Percentiles rank a stretch among this genome's conserved stretches.
Evolutionary conservation across 2,329 filamentous ascomycete species (phyloP).

Genomic region (Lomentospora prolificans): DNA sequence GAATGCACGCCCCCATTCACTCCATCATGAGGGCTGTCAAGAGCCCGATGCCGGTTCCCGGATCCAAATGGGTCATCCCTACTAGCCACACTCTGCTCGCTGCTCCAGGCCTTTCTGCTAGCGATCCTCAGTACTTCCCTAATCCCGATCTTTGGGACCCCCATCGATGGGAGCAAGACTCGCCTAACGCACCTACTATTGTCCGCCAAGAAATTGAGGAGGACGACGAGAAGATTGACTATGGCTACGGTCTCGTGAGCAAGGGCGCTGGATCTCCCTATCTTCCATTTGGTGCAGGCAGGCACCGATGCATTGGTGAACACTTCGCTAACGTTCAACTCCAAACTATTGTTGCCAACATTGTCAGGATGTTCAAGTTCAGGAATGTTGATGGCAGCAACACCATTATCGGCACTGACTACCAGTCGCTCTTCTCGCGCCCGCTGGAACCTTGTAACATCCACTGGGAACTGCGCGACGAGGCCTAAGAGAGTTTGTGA

Average conservation of each 20-base stretch:
- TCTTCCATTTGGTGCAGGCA: conserved; percentile 84
- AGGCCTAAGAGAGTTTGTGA: conserved; percentile 15
- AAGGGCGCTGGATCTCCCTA: conserved; percentile 87
- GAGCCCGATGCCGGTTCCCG: conserved; percentile 72
- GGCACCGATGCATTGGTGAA: conserved; percentile 92
- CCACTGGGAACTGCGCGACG: conserved; percentile 62
- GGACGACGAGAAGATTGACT: conserved; percentile 74
- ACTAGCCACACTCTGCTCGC: conserved; percentile 72
- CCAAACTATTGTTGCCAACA: conserved; percentile 68
- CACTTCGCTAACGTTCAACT: conserved; percentile 93
- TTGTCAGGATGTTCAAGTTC: conserved; percentile 74
- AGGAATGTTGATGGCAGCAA: conserved; percentile 62
- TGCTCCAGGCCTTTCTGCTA: conserved; percentile 71
- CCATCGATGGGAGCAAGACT: conserved; percentile 73
- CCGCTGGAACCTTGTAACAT: conserved; percentile 63
- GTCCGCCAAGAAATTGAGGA: conserved; percentile 38
- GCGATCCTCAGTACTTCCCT: conserved; percentile 67
- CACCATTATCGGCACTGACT: conserved; percentile 59
- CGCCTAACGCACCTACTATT: conserved; percentile 41
- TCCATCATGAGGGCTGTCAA: conserved; percentile 91
- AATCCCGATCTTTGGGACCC: conserved; percentile 79
- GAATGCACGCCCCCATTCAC: conserved; percentile 87
- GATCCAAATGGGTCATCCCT: conserved; percentile 75
- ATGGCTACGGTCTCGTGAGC: conserved; percentile 85
- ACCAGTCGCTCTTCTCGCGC: conserved; percentile 62